Conservation (phyloP, 352 stramenopile genomes). For the Globisporangium solare region DNA sequence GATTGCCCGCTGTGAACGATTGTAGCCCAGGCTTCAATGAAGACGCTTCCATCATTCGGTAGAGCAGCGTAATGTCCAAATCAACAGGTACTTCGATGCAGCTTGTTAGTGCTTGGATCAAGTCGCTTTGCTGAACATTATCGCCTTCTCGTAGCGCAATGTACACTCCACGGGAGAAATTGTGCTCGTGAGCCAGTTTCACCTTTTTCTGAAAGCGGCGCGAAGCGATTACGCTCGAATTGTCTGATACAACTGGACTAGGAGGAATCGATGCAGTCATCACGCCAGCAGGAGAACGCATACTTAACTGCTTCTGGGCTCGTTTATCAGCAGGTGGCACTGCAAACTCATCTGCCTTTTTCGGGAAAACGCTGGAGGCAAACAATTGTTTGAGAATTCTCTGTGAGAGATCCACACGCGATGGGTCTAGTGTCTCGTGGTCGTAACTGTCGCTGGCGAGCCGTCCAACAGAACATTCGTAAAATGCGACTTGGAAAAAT, state of each 20-base stretch:
- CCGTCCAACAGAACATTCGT: constrained; percentile 75
- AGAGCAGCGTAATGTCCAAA: constrained; percentile 84
- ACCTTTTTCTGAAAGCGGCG: constrained; percentile 74
- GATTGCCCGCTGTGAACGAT: constrained; percentile 36
- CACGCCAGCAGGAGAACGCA: constrained; percentile 14
- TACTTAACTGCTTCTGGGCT: constrained; percentile 17
- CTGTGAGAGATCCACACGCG: constrained; percentile 32
- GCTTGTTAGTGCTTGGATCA: constrained; percentile 82
- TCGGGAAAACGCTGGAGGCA: constrained; percentile 22
- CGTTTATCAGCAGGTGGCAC: constrained; percentile 19
- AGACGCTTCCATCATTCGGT: constrained; percentile 71
- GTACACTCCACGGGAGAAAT: constrained; percentile 86
- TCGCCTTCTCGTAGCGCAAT: constrained; percentile 69
- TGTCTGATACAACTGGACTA: constrained; percentile 11
- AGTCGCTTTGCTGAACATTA: constrained; percentile 76
- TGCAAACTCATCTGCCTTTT: constrained; percentile 18
- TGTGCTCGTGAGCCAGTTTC: constrained; percentile 83
- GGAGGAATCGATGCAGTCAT: constrained; percentile 1
- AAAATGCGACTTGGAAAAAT: constrained; percentile 86
- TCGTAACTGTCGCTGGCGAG: constrained; percentile 39
- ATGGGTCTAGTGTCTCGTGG: constrained; percentile 18
- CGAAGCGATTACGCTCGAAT: constrained; percentile 29
- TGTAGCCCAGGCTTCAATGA: constrained; percentile 12
- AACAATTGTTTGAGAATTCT: constrained; percentile 55
- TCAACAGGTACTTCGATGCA: constrained; percentile 83